phyloP scores from a whole-genome alignment of 257 asterid genomes.

The Solanum dulcamara region DNA sequence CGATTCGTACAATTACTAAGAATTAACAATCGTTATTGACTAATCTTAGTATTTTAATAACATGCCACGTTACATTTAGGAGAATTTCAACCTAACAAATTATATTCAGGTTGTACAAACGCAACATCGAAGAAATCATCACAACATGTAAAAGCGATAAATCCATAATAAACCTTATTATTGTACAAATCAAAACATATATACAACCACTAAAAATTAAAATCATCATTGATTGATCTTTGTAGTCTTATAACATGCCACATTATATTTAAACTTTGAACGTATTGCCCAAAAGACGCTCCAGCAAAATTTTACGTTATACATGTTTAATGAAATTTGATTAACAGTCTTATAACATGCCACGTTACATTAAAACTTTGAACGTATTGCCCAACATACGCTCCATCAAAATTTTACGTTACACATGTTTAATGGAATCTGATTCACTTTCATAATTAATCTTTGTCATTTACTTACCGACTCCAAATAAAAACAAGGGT shows the following conservation, averaged over 20 bases:
- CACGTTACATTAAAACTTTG: not conserved
- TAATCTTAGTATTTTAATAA: not conserved
- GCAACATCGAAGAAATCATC: not conserved
- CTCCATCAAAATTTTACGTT: not conserved
- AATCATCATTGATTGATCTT: fast-evolving
- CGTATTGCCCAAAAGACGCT: too few species aligned
- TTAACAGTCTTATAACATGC: not conserved
- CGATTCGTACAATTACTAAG: fast-evolving
- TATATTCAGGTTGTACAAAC: not conserved
- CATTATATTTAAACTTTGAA: not conserved
- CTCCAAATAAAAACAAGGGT: not conserved
- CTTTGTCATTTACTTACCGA: not conserved
- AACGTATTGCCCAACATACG: not conserved
- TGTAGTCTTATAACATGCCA: not conserved
- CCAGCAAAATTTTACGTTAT: too few species aligned
- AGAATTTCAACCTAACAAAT: not conserved
- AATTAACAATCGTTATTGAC: not conserved
- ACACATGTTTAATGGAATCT: not conserved
- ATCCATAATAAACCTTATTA: not conserved
- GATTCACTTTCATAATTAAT: not conserved
- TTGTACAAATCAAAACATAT: not conserved
- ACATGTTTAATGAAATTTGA: too few species aligned
- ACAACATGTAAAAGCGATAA: fast-evolving
- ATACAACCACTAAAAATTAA: not conserved
- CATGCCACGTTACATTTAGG: not conserved